Evolutionary conservation across 257 asterid species (phyloP).

Genomic region (Plantago major): DNA sequence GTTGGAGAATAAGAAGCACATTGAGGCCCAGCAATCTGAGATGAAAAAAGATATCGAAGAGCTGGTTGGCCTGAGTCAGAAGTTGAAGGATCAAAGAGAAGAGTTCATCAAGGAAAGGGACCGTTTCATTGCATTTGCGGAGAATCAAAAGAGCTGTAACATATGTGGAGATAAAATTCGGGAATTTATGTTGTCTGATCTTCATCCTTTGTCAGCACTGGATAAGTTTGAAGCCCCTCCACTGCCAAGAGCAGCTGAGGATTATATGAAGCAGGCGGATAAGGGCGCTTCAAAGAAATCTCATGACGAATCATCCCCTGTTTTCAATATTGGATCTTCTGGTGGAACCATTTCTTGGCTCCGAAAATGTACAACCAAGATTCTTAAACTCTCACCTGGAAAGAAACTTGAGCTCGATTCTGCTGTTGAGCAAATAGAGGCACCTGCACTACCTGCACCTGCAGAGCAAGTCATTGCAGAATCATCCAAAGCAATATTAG

Average conservation of each 20-base stretch:
- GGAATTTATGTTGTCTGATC: constrained; percentile 71
- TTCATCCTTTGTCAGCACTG: constrained; percentile 49
- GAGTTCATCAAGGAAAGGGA: constrained; percentile 76
- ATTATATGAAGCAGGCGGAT: constrained; percentile 52
- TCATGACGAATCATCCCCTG: constrained; percentile 43
- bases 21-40: constrained; percentile 72
- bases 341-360: constrained; percentile 88
- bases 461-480: constrained; percentile 21
- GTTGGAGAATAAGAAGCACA: constrained; percentile 59
- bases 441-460: constrained; percentile 25
- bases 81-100: constrained; percentile 88
- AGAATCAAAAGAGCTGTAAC: constrained; percentile 65
- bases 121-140: constrained; percentile 62
- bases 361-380: constrained; percentile 77
- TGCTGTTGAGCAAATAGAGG: constrained; percentile 33
- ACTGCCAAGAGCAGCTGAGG: constrained; percentile 55
- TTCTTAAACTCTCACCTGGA: constrained; percentile 74
- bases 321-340: constrained; percentile 44
- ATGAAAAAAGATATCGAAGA: constrained; percentile 85
- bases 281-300: constrained; percentile 36
- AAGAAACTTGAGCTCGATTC: constrained; percentile 51
- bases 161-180: constrained; percentile 64
- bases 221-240: constrained; percentile 51
- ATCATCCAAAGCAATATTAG: constrained; percentile 27
- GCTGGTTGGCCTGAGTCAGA: constrained; percentile 71